Evolutionary conservation across 768 basidiomycete species (phyloP), one percentile per base, ranked within the genome.

Genomic region (Suillus brevipes): DNA sequence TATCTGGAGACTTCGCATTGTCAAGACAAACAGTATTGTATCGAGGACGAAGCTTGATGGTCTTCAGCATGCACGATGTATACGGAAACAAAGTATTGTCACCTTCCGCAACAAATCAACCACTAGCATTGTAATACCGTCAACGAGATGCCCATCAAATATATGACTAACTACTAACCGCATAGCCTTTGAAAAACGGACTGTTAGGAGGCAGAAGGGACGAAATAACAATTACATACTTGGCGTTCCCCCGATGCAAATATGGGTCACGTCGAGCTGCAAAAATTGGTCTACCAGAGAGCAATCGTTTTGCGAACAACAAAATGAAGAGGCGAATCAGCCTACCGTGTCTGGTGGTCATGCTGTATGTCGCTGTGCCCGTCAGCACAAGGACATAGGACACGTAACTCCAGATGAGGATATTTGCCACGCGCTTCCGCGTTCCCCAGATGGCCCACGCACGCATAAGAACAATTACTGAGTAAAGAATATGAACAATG

Each of bases 381-480:
- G 42, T 1, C n/a, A 40, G 4, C 36, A 36, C 25, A 1, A 65
- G 0, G 2, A 62, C 38, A 43, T 66, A 75, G 4, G 68, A 10
- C 20, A 62, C 0, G 20, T 75, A 75, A 2, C 67, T 4, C 3
- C 13, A 20, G 31, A 55, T 67, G 23, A 53, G 47, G 8, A n/a
- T 9, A 0, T 36, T 1, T 5, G 58, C 38, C 10, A 71, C 5
- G 45, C 40, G 37, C 28, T 61, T 71, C 6, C 45, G 62, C 53
- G 63, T 72, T 45, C 70, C 61, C 61, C 68, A 45, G 38, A 75
- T 68, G 23, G 72, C 75, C 55, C 72, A 73, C 9, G 70, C 64
- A 3, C 74, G 70, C 56, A 75, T 61, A 14, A 64, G 64, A 6
- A 75, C 68, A 45, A 75, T 60, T n/a, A 75, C 74, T 76, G 34